phyloP scores from a whole-genome alignment of 176 grass and related monocot genomes.

The Phragmites australis region DNA sequence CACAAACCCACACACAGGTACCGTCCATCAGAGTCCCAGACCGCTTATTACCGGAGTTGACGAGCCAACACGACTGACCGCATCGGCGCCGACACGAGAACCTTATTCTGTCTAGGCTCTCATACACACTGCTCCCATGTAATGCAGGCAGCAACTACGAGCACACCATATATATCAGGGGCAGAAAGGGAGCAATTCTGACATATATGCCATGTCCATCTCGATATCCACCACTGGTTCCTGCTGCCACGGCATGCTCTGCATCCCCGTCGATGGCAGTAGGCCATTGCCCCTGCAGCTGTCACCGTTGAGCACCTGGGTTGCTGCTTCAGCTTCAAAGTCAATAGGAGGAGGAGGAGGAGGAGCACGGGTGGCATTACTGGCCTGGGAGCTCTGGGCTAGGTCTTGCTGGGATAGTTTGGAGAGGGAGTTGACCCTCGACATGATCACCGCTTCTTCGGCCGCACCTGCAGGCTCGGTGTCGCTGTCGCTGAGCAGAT shows the following conservation, averaged over 20 bases:
- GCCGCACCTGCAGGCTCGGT: not conserved
- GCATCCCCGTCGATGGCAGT: not conserved
- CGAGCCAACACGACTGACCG: too few species aligned
- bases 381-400: not conserved
- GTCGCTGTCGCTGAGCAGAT: constrained; percentile 41
- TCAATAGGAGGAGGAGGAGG: not conserved
- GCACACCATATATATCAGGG: too few species aligned
- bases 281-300: not conserved
- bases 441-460: constrained; percentile 53
- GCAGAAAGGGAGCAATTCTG: too few species aligned
- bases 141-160: too few species aligned
- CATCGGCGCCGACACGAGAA: too few species aligned
- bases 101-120: too few species aligned
- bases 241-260: not conserved
- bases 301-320: not conserved
- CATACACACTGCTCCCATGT: too few species aligned
- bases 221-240: constrained; percentile 42
- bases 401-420: constrained; percentile 47
- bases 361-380: not conserved
- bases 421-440: constrained; percentile 53
- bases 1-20: too few species aligned
- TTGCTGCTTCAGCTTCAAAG: not conserved
- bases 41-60: too few species aligned
- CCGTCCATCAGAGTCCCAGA: too few species aligned
- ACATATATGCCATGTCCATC: constrained; percentile 2